These are phyloP conservation scores for Pezicula neosporulosa DNA, from an alignment of 2,329 filamentous ascomycete species.

Conservation along the genomic window DNA sequence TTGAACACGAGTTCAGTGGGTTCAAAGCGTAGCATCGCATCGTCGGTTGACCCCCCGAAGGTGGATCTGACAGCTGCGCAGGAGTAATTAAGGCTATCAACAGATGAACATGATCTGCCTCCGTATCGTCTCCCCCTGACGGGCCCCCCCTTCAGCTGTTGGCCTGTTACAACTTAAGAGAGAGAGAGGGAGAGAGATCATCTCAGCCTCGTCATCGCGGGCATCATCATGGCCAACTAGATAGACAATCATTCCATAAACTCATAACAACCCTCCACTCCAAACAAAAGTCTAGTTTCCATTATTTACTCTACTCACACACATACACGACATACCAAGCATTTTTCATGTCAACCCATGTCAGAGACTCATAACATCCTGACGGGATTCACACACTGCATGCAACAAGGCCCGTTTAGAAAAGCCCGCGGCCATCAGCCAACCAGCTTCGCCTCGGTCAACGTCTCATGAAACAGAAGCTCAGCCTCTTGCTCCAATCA, in stretches of 20 bases:
- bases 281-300: background rate
- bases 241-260: no score
- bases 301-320: no score
- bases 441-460: slow-evolving; percentile 6
- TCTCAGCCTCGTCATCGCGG: background rate
- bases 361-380: slow-evolving; percentile 1
- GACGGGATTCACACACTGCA: slow-evolving; percentile 12
- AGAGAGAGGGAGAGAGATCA: background rate
- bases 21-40: no score
- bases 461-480: slow-evolving; percentile 13
- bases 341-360: background rate
- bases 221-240: background rate
- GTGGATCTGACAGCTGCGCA: background rate
- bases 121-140: background rate
- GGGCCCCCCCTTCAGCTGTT: no score
- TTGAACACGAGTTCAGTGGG: no score
- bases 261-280: background rate
- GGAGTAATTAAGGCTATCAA: background rate
- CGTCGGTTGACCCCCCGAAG: no score
- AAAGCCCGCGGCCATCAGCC: slow-evolving; percentile 8
- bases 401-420: slow-evolving; percentile 20
- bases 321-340: background rate
- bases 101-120: background rate
- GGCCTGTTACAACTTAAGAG: background rate
- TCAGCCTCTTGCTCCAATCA: slow-evolving; percentile 15